Conservation (phyloP, 768 basidiomycete genomes). For the Termitomyces bulborhizus region DNA sequence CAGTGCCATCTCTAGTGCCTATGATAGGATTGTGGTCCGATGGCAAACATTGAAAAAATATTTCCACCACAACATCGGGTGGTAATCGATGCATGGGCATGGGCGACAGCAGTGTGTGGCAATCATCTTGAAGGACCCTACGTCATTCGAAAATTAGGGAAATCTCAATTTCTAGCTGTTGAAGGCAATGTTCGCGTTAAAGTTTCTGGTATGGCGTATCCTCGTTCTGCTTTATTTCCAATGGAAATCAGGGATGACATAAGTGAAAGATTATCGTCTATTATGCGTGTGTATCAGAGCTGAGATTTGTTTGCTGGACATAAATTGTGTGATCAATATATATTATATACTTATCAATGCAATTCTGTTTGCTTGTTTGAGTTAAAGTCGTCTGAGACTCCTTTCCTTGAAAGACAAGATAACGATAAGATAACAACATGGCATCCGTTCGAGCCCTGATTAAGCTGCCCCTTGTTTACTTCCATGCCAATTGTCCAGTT, state of each 20-base stretch:
- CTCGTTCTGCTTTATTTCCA: background rate
- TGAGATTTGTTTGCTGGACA: background rate
- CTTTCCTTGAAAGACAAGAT: background rate
- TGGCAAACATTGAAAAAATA: background rate
- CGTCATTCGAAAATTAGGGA: background rate
- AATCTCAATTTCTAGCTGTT: background rate
- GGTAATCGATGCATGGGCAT: background rate
- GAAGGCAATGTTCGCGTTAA: background rate
- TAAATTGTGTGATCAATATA: too few species aligned
- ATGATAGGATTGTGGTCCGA: background rate
- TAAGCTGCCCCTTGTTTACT: background rate
- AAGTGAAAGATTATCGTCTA: background rate
- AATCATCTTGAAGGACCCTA: background rate
- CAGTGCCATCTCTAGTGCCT: background rate
- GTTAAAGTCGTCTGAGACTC: too few species aligned
- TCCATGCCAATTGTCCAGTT: conserved; percentile 76
- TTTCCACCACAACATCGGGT: background rate
- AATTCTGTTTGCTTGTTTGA: too few species aligned
- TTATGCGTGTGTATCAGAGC: background rate
- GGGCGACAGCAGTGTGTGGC: background rate
- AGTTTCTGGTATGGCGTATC: background rate
- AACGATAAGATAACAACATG: background rate
- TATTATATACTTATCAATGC: too few species aligned
- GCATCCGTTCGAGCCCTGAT: background rate
- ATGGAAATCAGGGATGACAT: background rate